Conservation (phyloP, 441 rosid genomes). For the Mallotus repandus region DNA sequence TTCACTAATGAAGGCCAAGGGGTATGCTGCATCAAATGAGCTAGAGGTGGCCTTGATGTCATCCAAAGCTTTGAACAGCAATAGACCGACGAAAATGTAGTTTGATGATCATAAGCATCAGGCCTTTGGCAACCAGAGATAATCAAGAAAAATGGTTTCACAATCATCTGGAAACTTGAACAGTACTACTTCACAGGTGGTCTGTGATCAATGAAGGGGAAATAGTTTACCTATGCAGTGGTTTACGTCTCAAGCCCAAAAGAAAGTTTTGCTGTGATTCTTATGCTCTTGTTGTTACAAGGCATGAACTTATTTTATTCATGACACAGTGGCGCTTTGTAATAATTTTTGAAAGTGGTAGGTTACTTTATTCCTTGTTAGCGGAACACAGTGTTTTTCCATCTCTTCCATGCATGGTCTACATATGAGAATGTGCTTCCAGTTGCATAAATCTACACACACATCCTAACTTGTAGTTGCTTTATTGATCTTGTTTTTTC, state of each 20-base stretch:
- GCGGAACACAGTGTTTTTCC: not conserved
- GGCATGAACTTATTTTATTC: conserved; percentile 14
- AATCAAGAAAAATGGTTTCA: conserved; percentile 1
- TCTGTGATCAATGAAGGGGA: conserved; percentile 13
- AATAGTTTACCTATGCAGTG: not conserved
- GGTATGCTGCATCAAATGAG: conserved; percentile 41
- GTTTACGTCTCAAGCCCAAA: not conserved
- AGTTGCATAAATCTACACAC: not conserved
- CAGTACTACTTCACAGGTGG: not conserved
- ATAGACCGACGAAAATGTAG: conserved; percentile 24
- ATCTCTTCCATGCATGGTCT: not conserved
- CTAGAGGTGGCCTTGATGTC: conserved; percentile 30
- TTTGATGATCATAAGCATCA: not conserved
- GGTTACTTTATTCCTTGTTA: not conserved
- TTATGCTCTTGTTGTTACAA: not conserved
- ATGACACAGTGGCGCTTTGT: not conserved
- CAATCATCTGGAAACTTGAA: not conserved
- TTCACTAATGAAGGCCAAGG: conserved; percentile 55
- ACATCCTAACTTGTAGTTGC: not conserved
- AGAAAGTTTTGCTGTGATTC: conserved; percentile 4
- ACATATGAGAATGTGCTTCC: not conserved
- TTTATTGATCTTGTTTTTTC: not conserved
- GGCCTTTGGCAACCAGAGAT: conserved; percentile 6
- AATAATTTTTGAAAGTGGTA: conserved; percentile 19
- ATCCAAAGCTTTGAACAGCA: conserved; percentile 21